A percentile compares a stretch with the other conserved stretches of the same genome.
These are phyloP conservation scores for Pseudocercospora fuligena DNA, from an alignment of 2,329 filamentous ascomycete genomes.

Conservation along the genomic window DNA sequence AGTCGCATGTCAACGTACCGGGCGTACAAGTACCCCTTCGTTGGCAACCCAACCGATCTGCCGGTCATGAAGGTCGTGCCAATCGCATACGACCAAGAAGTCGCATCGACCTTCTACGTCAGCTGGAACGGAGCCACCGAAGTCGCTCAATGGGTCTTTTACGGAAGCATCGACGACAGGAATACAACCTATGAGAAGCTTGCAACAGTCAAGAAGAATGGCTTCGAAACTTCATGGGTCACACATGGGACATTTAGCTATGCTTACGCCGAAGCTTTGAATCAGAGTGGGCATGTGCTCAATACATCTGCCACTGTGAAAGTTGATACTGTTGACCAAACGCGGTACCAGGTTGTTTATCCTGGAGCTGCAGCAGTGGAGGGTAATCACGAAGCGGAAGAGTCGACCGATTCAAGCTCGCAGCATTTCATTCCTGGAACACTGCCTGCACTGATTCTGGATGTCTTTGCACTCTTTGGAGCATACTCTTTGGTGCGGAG, in stretches of 20 bases:
- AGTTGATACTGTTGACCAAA: neutral
- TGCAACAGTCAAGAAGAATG: conserved; percentile 15
- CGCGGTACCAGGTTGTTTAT: neutral
- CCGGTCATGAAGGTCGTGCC: conserved; percentile 49
- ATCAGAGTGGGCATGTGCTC: neutral
- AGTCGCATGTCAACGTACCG: conserved; percentile 54
- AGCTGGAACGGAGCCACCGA: conserved; percentile 55
- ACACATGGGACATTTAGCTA: neutral
- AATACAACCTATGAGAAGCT: conserved; percentile 1
- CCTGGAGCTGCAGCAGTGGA: neutral
- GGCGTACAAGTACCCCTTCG: conserved; percentile 56
- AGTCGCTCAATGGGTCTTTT: conserved; percentile 50
- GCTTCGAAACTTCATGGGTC: conserved; percentile 22
- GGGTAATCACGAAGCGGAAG: neutral
- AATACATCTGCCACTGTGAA: neutral
- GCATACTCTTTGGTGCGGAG: neutral
- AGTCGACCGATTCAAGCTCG: neutral
- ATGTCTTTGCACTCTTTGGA: neutral
- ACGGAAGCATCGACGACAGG: conserved; percentile 17
- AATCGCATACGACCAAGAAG: conserved; percentile 30
- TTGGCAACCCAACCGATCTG: conserved; percentile 33
- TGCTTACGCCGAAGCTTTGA: neutral
- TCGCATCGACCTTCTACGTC: conserved; percentile 49
- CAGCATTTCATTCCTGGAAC: neutral
- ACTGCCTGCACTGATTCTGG: neutral